Conservation (phyloP, 2,329 filamentous ascomycete species). For the Pestalotiopsis fici region DNA sequence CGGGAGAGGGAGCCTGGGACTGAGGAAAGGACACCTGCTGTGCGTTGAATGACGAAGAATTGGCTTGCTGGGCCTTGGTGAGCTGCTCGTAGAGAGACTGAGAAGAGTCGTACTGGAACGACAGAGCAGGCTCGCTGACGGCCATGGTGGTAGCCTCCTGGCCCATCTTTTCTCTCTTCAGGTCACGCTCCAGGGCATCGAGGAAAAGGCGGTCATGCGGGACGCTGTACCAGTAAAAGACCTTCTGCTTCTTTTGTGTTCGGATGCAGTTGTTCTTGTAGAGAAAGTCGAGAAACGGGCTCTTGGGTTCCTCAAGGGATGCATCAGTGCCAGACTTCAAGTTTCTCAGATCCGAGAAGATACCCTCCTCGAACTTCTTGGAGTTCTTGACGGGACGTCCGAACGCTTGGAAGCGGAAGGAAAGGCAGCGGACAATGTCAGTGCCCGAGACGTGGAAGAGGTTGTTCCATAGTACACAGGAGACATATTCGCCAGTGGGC, state of each 20-base stretch:
- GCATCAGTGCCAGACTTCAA: conserved; percentile 98
- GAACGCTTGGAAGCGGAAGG: conserved; percentile 98
- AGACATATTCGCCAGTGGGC: conserved; percentile 97
- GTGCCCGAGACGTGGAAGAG: conserved; percentile 99
- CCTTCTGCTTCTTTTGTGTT: conserved; percentile 99
- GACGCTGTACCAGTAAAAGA: conserved; percentile 99
- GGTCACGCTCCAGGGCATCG: conserved; percentile 92
- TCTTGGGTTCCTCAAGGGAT: conserved; percentile 97
- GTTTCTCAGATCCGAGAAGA: conserved; percentile 98
- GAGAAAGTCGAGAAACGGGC: conserved; percentile 94
- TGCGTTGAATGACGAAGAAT: conserved; percentile 92
- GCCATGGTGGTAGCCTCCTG: conserved; percentile 95
- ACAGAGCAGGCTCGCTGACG: conserved; percentile 94
- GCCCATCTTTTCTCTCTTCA: conserved; percentile 99
- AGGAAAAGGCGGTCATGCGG: conserved; percentile 97
- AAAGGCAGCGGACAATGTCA: conserved; percentile 96
- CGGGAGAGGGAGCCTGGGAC: conserved; percentile 83
- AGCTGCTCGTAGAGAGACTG: conserved; percentile 99
- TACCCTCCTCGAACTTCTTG: conserved; percentile 99
- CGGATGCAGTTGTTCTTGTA: conserved; percentile 99
- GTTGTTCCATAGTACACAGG: conserved; percentile 98
- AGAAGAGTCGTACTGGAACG: conserved; percentile 98
- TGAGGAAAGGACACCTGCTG: conserved; percentile 69
- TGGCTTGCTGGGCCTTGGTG: conserved; percentile 98
- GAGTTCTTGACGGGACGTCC: conserved; percentile 98